phyloP scores from a whole-genome alignment of 768 basidiomycete species.

The Artomyces pyxidatus region DNA sequence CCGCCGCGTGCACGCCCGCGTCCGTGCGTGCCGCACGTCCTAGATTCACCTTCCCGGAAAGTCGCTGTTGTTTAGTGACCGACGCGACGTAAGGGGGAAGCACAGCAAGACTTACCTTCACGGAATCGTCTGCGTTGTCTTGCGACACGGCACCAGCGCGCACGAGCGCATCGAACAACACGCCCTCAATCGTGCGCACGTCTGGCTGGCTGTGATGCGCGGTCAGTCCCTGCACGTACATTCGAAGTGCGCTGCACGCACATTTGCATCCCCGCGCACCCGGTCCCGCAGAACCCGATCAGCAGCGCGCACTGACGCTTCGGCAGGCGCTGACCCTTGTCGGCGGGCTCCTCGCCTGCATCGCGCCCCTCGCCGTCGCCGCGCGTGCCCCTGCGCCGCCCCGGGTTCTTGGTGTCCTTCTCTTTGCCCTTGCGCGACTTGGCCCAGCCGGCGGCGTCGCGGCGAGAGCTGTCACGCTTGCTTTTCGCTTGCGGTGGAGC shows the following conservation, averaged over 20 bases:
- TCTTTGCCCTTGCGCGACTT: constrained; percentile 28
- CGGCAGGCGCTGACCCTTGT: constrained; percentile 54
- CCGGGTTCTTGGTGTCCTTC: constrained; percentile 29
- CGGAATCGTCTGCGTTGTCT: constrained; percentile 87
- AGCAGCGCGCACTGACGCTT: constrained; percentile 81
- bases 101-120: constrained; percentile 47
- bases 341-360: not conserved
- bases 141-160: constrained; percentile 88
- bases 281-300: constrained; percentile 87
- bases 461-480: constrained; percentile 11
- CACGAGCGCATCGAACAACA: constrained; percentile 80
- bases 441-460: constrained; percentile 24
- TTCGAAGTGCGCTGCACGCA: constrained; percentile 32
- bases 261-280: constrained; percentile 96
- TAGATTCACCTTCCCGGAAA: constrained; percentile 64
- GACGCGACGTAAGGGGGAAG: not conserved
- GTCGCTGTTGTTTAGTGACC: too few relatives aligned
- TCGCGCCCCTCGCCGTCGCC: constrained; percentile 19
- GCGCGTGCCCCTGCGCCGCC: constrained; percentile 36
- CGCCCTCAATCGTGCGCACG: constrained; percentile 80
- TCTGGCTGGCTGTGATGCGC: constrained; percentile 51
- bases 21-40: constrained; percentile 92
- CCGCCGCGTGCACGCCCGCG: constrained; percentile 94
- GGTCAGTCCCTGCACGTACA: not conserved
- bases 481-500: not conserved